Evolutionary conservation across 495 filamentous ascomycete species (phyloP), one percentile per base, ranked within the genome.

Genomic region (Endocarpon pusillum): DNA sequence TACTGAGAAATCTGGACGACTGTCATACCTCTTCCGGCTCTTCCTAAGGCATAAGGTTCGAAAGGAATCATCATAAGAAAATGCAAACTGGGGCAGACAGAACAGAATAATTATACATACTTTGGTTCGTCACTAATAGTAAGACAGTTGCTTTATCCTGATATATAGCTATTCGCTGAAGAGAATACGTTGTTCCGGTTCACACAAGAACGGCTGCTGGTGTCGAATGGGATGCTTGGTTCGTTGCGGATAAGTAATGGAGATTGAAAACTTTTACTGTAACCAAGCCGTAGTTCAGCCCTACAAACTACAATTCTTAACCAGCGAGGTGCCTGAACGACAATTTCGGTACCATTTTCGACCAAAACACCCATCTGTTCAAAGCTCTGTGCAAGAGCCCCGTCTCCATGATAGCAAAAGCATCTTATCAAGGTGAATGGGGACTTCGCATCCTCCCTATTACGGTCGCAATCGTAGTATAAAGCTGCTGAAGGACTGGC

Each of bases 31-130:
- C 12, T 6, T 5, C 5, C 28, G 28, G 28, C 28, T 31, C 28
- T 31, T 31, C 28, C 28, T 31, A 31, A 14, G 28, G 12, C 12
- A 31, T 31, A 15, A 7, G 28, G 28, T 31, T 31, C 12, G n/a
- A 5, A 5, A 4, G 4, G 12, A 14, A 31, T 31, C 28, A 31
- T 31, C 28, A 31, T 5, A 17, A 14, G 19, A 31, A 4, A 31
- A 12, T 25, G 12, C 12, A 25, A n/a, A n/a, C n/a, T n/a, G n/a
- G n/a, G n/a, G n/a, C 23, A 12, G 23, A 8, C 23, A 25, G 12
- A 25, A 25, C 12, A 12, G 12, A 12, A 25, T 25, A 25, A 25
- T 8, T 8, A 25, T 8, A 8, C 8, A 8, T 8, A 25, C 8
- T 25, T 8, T 8, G 8, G 23, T 25, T 8, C 23, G 8, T 25